Conservation (phyloP, 495 filamentous ascomycete genomes). For the Aspergillus conjunctus region DNA sequence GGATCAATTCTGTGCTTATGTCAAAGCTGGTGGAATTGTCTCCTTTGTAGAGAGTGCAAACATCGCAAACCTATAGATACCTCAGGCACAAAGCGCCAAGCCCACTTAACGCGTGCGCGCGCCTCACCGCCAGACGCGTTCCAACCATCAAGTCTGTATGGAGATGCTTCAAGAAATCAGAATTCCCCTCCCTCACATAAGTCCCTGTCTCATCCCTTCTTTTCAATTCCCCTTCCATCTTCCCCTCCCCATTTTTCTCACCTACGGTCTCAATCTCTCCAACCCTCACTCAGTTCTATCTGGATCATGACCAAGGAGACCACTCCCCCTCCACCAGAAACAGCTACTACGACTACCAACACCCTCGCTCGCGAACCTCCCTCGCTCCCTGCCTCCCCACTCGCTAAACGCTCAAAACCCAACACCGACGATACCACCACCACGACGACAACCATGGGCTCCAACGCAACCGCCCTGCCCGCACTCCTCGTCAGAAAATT, state of each 20-base stretch:
- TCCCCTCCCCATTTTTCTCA: constrained; percentile 1
- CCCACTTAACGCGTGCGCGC: constrained; percentile 31
- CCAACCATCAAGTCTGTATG: constrained; percentile 15
- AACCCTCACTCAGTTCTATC: constrained; percentile 9
- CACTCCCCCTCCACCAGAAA: constrained; percentile 38
- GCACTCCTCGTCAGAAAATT: constrained; percentile 86
- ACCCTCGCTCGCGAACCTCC: constrained; percentile 52
- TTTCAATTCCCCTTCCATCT: constrained; percentile 12
- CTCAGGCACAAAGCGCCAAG: constrained; percentile 10
- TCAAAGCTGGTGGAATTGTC: too few relatives aligned
- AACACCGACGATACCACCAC: constrained; percentile 31
- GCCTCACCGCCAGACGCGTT: constrained; percentile 43
- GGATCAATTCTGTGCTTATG: too few relatives aligned
- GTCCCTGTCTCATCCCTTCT: neutral
- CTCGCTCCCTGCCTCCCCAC: constrained; percentile 61
- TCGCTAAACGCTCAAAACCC: constrained; percentile 65
- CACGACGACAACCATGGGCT: constrained; percentile 36
- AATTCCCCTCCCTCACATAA: constrained; percentile 3
- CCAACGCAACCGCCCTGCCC: constrained; percentile 49
- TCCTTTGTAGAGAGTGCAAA: too few relatives aligned
- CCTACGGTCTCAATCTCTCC: neutral
- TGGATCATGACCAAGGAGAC: constrained; percentile 57
- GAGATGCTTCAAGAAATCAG: neutral
- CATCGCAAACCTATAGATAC: too few relatives aligned
- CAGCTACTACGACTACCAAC: constrained; percentile 24